phyloP scores from a whole-genome alignment of 305 asterid species.

The Withania somnifera region DNA sequence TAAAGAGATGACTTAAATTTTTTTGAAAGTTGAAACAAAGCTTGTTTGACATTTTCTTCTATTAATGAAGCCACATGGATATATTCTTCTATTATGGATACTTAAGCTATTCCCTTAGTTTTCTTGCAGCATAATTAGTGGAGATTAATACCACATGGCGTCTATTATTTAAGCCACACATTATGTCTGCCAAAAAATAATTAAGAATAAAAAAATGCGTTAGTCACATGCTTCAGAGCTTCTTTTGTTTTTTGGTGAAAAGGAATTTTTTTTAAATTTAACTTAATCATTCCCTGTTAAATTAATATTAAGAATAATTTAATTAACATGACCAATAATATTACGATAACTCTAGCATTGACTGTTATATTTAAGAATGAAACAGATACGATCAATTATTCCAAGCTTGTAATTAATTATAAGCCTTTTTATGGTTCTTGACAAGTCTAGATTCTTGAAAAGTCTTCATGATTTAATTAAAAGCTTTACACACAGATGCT shows the following conservation, averaged over 20 bases:
- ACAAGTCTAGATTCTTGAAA: neutral
- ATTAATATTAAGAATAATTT: neutral
- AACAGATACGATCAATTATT: neutral
- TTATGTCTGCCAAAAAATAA: neutral
- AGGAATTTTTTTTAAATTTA: neutral
- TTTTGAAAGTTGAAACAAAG: neutral
- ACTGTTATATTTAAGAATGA: neutral
- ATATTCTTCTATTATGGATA: neutral
- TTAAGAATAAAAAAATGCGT: neutral
- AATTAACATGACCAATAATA: neutral
- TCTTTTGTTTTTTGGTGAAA: neutral
- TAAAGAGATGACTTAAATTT: neutral
- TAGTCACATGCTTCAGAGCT: neutral
- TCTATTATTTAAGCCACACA: neutral
- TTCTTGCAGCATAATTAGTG: neutral
- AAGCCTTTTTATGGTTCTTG: neutral
- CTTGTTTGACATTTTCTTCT: neutral
- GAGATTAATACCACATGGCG: neutral
- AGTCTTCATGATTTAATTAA: neutral
- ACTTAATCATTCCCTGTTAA: neutral
- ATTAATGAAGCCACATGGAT: neutral
- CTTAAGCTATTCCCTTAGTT: neutral
- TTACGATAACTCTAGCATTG: neutral
- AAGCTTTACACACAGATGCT: neutral
- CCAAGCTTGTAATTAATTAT: neutral